A percentile compares a stretch with the other conserved stretches of the same genome.
These are phyloP conservation scores for Cryptococcus sp. DNA, from an alignment of 1,284 basidiomycete species.

Conservation along the genomic window DNA sequence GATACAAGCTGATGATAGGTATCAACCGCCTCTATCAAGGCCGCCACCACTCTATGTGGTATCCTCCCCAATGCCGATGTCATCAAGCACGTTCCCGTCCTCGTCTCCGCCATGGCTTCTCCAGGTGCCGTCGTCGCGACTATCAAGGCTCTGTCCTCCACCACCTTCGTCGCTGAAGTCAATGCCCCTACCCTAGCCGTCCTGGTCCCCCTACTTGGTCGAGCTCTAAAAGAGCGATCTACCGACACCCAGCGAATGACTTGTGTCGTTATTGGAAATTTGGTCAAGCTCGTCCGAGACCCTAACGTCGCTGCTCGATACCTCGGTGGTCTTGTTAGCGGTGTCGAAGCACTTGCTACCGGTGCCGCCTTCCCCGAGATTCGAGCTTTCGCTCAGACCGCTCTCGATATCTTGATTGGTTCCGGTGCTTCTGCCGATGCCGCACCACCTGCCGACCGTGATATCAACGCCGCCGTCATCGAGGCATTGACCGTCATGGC, in stretches of 20 bases:
- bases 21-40: constrained; percentile 81
- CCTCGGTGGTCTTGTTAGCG: constrained; percentile 81
- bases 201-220: constrained; percentile 84
- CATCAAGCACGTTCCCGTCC: constrained; percentile 77
- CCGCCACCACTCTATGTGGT: constrained; percentile 85
- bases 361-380: constrained; percentile 96
- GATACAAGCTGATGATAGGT: constrained; percentile 55
- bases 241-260: constrained; percentile 82
- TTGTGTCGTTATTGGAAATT: constrained; percentile 92
- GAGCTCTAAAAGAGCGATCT: constrained; percentile 91
- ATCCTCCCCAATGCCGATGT: constrained; percentile 94
- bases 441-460: constrained; percentile 61
- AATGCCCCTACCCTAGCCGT: constrained; percentile 94
- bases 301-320: constrained; percentile 85
- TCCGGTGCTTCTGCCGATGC: constrained; percentile 73
- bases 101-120: constrained; percentile 94
- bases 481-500: constrained; percentile 58
- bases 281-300: constrained; percentile 95
- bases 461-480: constrained; percentile 60
- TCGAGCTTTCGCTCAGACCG: constrained; percentile 80
- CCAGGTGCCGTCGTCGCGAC: constrained; percentile 78
- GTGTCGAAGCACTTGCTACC: constrained; percentile 85
- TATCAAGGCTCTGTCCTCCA: constrained; percentile 87
- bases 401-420: constrained; percentile 68
- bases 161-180: constrained; percentile 96